These are phyloP conservation scores for Kodamaea neixiangensis DNA, from an alignment of 805 yeast genomes.

Conservation along the genomic window DNA sequence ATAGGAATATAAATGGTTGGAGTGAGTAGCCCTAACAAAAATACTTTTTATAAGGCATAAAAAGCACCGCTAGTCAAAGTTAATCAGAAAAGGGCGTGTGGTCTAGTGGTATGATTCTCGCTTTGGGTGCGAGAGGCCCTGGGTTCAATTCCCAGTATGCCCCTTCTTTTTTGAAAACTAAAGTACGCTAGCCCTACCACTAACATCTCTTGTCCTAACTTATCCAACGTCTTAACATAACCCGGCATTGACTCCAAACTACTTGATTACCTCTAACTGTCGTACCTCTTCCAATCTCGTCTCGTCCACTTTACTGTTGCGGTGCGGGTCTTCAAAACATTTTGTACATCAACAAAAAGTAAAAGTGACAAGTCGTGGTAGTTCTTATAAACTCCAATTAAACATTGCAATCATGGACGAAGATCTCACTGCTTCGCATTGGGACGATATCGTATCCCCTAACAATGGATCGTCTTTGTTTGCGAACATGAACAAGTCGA, in stretches of 20 bases:
- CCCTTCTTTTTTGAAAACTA: conserved; percentile 30
- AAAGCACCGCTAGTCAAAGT: no score
- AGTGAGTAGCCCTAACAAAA: no score
- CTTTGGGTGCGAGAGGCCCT: conserved; percentile 58
- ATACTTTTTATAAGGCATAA: neutral
- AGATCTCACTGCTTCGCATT: conserved; percentile 54
- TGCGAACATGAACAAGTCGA: conserved; percentile 28
- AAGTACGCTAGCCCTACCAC: no score
- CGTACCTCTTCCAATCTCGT: neutral
- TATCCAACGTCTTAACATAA: no score
- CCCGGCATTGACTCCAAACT: neutral
- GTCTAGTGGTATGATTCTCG: conserved; percentile 38
- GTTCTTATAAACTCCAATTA: neutral
- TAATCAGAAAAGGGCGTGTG: conserved; percentile 24
- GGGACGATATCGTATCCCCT: conserved; percentile 59
- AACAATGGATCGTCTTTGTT: conserved; percentile 12
- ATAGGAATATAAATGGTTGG: no score
- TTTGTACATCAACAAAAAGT: neutral
- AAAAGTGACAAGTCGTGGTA: neutral
- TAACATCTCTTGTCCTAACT: no score
- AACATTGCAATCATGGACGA: conserved; percentile 39
- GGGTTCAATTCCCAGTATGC: conserved; percentile 61
- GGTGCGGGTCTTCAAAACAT: neutral
- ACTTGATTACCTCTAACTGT: neutral
- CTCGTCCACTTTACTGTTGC: neutral